Base-by-base conservation (phyloP, 2,329 filamentous ascomycete species). In the Allantophomopsis cytisporea region DNA sequence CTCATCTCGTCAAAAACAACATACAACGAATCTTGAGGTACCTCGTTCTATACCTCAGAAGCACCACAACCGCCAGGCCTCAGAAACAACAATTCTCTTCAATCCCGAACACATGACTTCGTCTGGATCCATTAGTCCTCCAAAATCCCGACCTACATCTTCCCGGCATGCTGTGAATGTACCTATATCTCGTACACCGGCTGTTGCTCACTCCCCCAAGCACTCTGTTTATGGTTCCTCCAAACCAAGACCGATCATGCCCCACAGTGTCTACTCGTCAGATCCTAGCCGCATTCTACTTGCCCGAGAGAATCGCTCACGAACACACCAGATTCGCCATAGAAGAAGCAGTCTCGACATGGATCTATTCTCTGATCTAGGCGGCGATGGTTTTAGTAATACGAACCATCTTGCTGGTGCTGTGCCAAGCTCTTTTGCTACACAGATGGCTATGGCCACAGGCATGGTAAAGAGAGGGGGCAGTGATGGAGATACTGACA, bases 41-140 rank as follows among this genome's bases (percentile, higher is more conserved):
- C 42, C 47, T 15, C 48, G 41, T 21, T 39, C 43, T 18, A 46
- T 12, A 28, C 23, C 23, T 28, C 23, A 28, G 10, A 28, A 28
- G 3, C 23, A 28, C 4, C 87, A 94, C 51, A 71, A 63, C 40
- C 80, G 87, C 31, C 87, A 85, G 11, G 57, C 81, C 4, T 94
- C 88, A 0, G 82, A 77, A 15, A 85, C 80, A 49, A 94, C 88
- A 0, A 87, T 93, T 39, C 65, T 94, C 1, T 94, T 83, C 60
- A 87, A 83, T 28, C 87, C 87, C 0, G 63, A 76, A 23, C 63
- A 68, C 8, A 45, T 46, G 4, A 18, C 46, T 50, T 39, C 55
- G 46, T 64, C 58, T 44, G 61, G 62, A 7, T 63, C 65, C 0
- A 64, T 66, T 0, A 60, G 47, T 52, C 62, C 44, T 51, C 49